Base-by-base conservation (phyloP, 2,329 filamentous ascomycete genomes). In the Fusarium incarnatum region DNA sequence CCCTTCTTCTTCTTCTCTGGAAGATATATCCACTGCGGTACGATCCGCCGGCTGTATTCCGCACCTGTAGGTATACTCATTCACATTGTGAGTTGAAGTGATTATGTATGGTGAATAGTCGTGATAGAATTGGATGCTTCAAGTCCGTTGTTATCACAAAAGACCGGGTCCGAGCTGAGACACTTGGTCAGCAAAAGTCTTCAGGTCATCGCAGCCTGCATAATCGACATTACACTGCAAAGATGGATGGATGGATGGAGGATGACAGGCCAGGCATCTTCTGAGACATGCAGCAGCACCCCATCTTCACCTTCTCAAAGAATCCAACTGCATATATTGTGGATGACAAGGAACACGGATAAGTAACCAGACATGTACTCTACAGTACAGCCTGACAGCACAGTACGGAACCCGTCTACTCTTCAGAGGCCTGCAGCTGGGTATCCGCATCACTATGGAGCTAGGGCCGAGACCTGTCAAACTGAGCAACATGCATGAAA, bases 401-500 rank as follows among this genome's bases (percentile, higher is more conserved):
- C 34, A 37, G 34, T 37, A n/a, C 34, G 11, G 34, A 37, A 12
- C 34, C 34, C 11, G 18, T 37, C 34, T n/a, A 37, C 34, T n/a
- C 34, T 42, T 11, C 62, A 56, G 40, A 54, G 22, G 22, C 18
- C 57, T 67, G 62, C 62, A 62, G 62, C 47, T 54, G 34, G 53
- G 57, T 62, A 67, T 58, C 64, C 62, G 56, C 57, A 62, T 56
- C 53, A 40, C 37, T 42, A 67, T 58, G 64, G 64, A 59, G 56
- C 47, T 32, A 42, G 47, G 52, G 57, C 50, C 57, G 47, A 47
- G 30, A 62, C 47, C 42, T 62, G 57, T 56, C 60, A 56, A 55
- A 30, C 46, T 40, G 63, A 54, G 37, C 58, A 44, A 45, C 48
- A 56, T 60, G 64, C 48, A 46, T 58, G 54, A 56, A 60, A 46